phyloP scores from a whole-genome alignment of 176 grass and related monocot species.

The Zoysia japonica region DNA sequence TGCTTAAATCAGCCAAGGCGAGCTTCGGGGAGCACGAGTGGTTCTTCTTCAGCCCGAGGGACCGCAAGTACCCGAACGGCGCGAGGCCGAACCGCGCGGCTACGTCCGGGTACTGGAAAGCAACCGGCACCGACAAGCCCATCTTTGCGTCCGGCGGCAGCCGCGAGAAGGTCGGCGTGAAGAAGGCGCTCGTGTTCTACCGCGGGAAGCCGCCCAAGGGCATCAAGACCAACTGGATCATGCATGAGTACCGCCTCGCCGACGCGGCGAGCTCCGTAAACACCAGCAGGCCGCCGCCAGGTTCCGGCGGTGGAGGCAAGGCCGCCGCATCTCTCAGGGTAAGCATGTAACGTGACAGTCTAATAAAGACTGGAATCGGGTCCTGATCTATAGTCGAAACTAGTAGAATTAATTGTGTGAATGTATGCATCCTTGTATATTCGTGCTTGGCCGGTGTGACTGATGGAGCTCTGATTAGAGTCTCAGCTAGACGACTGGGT shows the following conservation, averaged over 20 bases:
- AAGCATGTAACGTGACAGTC: conserved; percentile 12
- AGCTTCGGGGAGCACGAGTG: conserved; percentile 87
- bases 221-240: conserved; percentile 96
- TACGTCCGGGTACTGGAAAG: conserved; percentile 96
- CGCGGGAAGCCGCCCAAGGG: conserved; percentile 74
- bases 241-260: conserved; percentile 96
- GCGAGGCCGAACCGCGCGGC: conserved; percentile 82
- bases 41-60: conserved; percentile 98
- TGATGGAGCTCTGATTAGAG: conserved; percentile 43
- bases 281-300: conserved; percentile 14
- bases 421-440: neutral
- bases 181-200: conserved; percentile 97
- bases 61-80: conserved; percentile 94
- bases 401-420: neutral
- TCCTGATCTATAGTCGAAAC: neutral
- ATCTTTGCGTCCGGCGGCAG: conserved; percentile 47
- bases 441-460: neutral
- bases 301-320: conserved; percentile 6
- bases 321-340: conserved; percentile 75
- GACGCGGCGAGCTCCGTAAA: conserved; percentile 27
- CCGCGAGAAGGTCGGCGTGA: conserved; percentile 80
- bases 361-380: neutral
- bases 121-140: conserved; percentile 91
- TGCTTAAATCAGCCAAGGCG: conserved; percentile 60
- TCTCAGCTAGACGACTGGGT: conserved; percentile 97